Conservation (phyloP, 495 filamentous ascomycete genomes). For the Rhizodiscina lignyota region DNA sequence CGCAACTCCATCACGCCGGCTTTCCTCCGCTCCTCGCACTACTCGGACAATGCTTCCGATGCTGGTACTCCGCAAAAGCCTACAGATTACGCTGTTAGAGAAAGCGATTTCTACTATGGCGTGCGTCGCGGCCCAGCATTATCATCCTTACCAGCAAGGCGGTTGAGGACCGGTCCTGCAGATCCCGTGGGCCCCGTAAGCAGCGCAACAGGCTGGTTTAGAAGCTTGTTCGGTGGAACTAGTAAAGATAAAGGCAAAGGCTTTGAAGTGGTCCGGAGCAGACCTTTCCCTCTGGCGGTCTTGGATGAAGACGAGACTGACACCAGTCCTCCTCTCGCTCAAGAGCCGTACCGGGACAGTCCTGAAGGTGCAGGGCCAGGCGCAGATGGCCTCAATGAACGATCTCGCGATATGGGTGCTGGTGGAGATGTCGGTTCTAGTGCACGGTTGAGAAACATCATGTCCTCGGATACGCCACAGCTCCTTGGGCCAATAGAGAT, state of each 20-base stretch:
- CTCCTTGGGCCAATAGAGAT: too few species aligned
- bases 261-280: conserved; percentile 86
- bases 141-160: conserved; percentile 61
- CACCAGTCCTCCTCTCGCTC: conserved; percentile 6
- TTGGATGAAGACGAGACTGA: conserved; percentile 10
- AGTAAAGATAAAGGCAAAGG: conserved; percentile 76
- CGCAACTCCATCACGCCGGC: conserved; percentile 26
- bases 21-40: conserved; percentile 14
- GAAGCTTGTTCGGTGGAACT: conserved; percentile 59
- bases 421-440: too few species aligned
- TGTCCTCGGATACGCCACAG: too few species aligned
- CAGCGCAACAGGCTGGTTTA: conserved; percentile 78
- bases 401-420: too few species aligned
- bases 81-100: conserved; percentile 78
- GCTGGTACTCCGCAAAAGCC: conserved; percentile 28
- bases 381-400: too few species aligned
- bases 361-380: too few species aligned
- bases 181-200: conserved; percentile 85
- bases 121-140: conserved; percentile 70
- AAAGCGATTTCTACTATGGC: conserved; percentile 91
- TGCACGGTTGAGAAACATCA: too few species aligned
- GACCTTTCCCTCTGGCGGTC: conserved; percentile 39
- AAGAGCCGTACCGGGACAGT: conserved; percentile 16
- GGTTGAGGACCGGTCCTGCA: conserved; percentile 81
- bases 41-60: too few species aligned